Base-by-base conservation (phyloP, 768 basidiomycete genomes). In the Lyophyllum atratum region DNA sequence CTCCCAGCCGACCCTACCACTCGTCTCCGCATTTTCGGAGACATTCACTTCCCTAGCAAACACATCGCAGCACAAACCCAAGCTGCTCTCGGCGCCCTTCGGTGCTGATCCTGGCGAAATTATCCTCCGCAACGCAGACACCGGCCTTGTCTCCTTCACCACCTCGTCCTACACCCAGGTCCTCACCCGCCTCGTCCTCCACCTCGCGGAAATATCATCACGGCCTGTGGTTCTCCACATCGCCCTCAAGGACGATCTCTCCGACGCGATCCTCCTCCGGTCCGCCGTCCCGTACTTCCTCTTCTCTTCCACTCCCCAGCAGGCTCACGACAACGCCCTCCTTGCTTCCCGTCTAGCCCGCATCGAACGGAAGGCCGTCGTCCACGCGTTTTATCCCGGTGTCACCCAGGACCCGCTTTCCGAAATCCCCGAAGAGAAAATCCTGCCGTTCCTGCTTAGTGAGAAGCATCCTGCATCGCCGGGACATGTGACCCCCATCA, bases 291-390 rank as follows among this genome's bases (percentile, higher is more conserved):
- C 91, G 26, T 92, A 87, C 73, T 87, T 94, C 68, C 64, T 98
- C 49, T 79, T 95, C 65, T 95, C 93, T 6, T 80, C 83, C 33
- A 85, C 82, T 1, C 70, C 85, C 3, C 90, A 93, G 68, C 83
- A 94, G 66, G 92, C 94, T 3, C 90, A 96, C 64, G 92, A 95
- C 67, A 88, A 98, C 70, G 90, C 93, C 22, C 75, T 98, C 33
- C 81, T 98, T 17, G 93, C 93, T 14, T 86, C 92, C 49, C 84
- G 87, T 42, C 74, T 98, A 49, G 92, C 96, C 0, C 80, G 80
- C 34, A 70, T 80, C 7, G 85, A 90, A 64, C 77, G 78, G 54
- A 89, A 84, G 63, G 86, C 88, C 5, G 92, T 96, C n/a, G 77
- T 97, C 24, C 96, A 98, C 68, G 86, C 82, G 14, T 97, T 94